Base-by-base conservation (phyloP, 805 yeast species). In the Saturnispora besseyi region DNA sequence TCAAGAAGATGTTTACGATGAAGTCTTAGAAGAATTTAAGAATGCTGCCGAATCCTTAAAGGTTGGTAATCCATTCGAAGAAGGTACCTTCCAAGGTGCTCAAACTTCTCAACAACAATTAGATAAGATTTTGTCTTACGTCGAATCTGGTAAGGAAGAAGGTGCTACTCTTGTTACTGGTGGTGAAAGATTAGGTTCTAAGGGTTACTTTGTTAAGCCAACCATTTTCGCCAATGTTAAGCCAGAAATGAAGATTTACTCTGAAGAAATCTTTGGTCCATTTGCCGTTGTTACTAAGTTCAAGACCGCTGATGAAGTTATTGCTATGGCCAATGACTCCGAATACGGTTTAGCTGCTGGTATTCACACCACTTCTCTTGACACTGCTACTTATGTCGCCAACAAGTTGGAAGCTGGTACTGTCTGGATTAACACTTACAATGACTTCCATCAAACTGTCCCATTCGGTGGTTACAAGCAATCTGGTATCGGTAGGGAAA, bases 391-490 rank as follows among this genome's bases (percentile, higher is more conserved):
- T 50, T 75, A 73, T 44, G 85, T 83, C 51, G 71, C 89, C 44
- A 77, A 77, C 68, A 76, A 74, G 70, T 64, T 84, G 52, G 77
- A 78, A 63, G 81, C 89, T 47, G 91, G 91, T 70, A 81, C 88
- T 42, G 78, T 84, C 54, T 84, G 90, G 89, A 71, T 83, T 55
- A 84, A 84, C 75, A 83, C 89, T 51, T 84, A 83, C 70, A 84
- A 84, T 62, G 88, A 82, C 64, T 82, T 84, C 77, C 80, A 84
- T 63, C 78, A 76, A 48, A 71, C 75, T 65, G 84, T 82, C 65
- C 90, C 91, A 70, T 84, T 84, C 62, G 91, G 91, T 66, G 91
- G 91, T 63, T 82, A 70, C 73, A 81, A 82, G 63, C 82, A 82
- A 70, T 79, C 87, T 54, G 91, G 91, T 67, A 76, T 83, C 65